Evolutionary conservation across 2,329 filamentous ascomycete species (phyloP).

Genomic region (Pseudocercospora crystallina): DNA sequence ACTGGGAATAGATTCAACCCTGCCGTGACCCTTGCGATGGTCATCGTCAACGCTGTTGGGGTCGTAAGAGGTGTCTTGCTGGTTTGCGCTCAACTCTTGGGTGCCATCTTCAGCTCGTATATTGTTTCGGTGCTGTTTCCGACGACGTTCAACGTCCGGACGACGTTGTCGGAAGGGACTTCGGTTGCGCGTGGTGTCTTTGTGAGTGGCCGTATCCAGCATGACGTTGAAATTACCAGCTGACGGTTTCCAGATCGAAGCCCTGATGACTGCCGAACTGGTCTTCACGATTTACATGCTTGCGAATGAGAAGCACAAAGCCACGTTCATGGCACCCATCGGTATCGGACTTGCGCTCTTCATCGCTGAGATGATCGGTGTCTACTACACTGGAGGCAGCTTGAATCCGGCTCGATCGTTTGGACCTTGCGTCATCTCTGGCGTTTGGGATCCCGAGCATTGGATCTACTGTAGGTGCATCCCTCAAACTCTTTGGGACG

Average conservation of each 20-base stretch:
- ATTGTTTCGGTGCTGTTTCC: constrained; percentile 39
- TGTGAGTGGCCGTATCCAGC: constrained; percentile 11
- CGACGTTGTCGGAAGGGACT: constrained; percentile 36
- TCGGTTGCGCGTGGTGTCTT: constrained; percentile 40
- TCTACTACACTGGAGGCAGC: constrained; percentile 28
- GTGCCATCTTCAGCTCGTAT: constrained; percentile 38
- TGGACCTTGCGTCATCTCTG: constrained; percentile 30
- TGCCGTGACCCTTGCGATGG: constrained; percentile 35
- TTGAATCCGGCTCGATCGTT: constrained; percentile 34
- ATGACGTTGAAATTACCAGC: not conserved
- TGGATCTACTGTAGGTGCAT: constrained; percentile 25
- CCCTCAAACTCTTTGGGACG: too few species aligned
- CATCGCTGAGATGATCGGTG: constrained; percentile 45
- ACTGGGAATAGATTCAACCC: constrained; percentile 32
- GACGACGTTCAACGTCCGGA: constrained; percentile 38
- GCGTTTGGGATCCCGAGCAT: constrained; percentile 24
- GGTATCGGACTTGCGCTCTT: constrained; percentile 53
- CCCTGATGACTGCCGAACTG: constrained; percentile 41
- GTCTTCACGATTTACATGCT: constrained; percentile 45
- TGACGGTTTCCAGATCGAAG: constrained; percentile 33
- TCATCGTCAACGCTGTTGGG: constrained; percentile 35
- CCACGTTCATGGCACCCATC: constrained; percentile 47
- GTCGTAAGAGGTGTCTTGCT: constrained; percentile 36
- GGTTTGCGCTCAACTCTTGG: constrained; percentile 39
- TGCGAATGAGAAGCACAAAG: constrained; percentile 42